phyloP scores from a whole-genome alignment of 208 protist genomes.

The Trypanosoma conorhini region DNA sequence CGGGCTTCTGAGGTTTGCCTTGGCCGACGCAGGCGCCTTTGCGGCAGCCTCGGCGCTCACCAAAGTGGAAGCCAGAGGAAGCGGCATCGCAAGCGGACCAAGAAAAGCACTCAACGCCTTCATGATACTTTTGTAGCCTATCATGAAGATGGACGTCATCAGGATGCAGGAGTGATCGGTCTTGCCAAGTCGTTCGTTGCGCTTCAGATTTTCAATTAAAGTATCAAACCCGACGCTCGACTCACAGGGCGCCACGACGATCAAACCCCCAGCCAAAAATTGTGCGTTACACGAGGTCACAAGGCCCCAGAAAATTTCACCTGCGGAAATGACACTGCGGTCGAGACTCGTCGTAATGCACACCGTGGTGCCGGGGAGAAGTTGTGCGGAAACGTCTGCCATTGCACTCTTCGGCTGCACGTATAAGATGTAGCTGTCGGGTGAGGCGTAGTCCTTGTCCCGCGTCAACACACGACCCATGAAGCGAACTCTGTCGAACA shows the following conservation, averaged over 20 bases:
- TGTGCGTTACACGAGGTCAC: constrained; percentile 64
- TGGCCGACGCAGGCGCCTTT: not conserved
- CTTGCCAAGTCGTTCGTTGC: constrained; percentile 59
- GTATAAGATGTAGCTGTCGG: constrained; percentile 75
- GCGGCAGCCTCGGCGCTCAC: constrained; percentile 35
- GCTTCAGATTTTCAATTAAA: constrained; percentile 60
- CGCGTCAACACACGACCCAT: constrained; percentile 71
- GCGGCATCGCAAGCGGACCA: constrained; percentile 83
- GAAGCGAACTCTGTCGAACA: constrained; percentile 64
- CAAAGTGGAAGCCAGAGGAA: constrained; percentile 61
- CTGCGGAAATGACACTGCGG: constrained; percentile 33
- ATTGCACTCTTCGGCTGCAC: constrained; percentile 58
- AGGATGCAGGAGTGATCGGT: constrained; percentile 64
- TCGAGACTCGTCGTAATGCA: constrained; percentile 79
- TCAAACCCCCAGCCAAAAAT: constrained; percentile 52
- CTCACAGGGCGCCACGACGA: constrained; percentile 70
- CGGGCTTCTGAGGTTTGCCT: constrained; percentile 10
- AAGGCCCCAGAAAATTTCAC: constrained; percentile 87
- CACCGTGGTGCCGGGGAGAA: constrained; percentile 75
- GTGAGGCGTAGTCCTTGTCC: constrained; percentile 71
- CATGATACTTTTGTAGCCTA: constrained; percentile 83
- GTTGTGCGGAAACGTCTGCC: constrained; percentile 43
- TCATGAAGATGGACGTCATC: constrained; percentile 81
- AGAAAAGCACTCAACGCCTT: constrained; percentile 71
- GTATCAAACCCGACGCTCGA: constrained; percentile 49